Percentiles rank a stretch among this genome's conserved stretches.
Conservation (phyloP, 441 rosid genomes). For the Capsella rubella region DNA sequence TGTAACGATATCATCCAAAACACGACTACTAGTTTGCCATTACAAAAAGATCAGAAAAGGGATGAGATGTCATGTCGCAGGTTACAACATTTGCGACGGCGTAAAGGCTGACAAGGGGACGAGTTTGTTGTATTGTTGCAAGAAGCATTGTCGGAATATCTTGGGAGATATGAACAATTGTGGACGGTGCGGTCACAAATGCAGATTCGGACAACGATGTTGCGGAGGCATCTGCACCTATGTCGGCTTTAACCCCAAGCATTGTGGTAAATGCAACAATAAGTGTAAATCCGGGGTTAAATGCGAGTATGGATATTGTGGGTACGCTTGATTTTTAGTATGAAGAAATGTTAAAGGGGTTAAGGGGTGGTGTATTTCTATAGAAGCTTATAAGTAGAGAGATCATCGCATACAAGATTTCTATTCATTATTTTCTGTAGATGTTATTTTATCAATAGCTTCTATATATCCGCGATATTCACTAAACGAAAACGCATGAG, state of each 20-base stretch:
- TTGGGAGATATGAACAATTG: slow-evolving; percentile 65
- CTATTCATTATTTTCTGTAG: too few species aligned
- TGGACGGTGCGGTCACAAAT: slow-evolving; percentile 57
- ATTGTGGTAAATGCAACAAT: slow-evolving; percentile 66
- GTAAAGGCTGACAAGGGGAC: slow-evolving; percentile 64
- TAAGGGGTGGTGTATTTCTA: not conserved
- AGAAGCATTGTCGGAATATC: slow-evolving; percentile 66
- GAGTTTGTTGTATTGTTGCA: slow-evolving; percentile 64
- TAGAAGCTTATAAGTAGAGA: not conserved
- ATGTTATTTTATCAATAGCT: too few species aligned
- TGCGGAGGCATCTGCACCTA: slow-evolving; percentile 57
- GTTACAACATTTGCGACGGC: slow-evolving; percentile 56
- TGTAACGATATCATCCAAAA: slow-evolving; percentile 36
- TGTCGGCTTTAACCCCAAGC: slow-evolving; percentile 37
- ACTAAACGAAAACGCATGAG: too few species aligned
- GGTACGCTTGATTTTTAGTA: slow-evolving; percentile 57
- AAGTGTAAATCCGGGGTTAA: slow-evolving; percentile 50
- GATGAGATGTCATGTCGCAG: slow-evolving; percentile 37
- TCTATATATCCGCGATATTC: too few species aligned
- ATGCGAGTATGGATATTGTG: slow-evolving; percentile 64
- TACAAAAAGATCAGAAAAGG: slow-evolving; percentile 52
- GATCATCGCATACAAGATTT: too few species aligned
- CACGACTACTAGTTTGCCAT: slow-evolving; percentile 45
- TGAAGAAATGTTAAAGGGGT: not conserved
- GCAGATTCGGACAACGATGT: slow-evolving; percentile 62